Base-by-base conservation (phyloP, 2,329 filamentous ascomycete genomes). In the Phyllosticta citriasiana region DNA sequence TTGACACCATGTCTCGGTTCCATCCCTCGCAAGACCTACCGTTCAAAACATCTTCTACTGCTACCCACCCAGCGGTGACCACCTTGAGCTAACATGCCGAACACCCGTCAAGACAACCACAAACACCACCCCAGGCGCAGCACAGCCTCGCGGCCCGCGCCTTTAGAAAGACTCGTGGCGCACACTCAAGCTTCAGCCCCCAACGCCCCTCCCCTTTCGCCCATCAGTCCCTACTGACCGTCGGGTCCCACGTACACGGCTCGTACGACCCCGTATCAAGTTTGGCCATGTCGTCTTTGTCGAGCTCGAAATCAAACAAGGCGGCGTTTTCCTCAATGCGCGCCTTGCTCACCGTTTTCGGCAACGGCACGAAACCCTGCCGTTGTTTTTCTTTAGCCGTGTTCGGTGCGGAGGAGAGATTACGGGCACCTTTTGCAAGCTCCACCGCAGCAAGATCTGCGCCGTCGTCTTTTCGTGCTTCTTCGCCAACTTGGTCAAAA, bases 291-390 rank as follows among this genome's bases (percentile, higher is more conserved):
- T 87, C 84, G 60, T 82, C 80, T n/a, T 72, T 71, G 2, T 77
- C 75, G 27, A 87, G 73, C 69, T 82, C 79, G 65, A 87, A 87
- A 66, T 86, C 83, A 63, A 80, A 87, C 1, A 87, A 69, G 53
- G 80, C 70, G 1, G 77, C 75, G 65, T 87, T 87, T 70, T 86
- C 82, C 64, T 82, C 76, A 65, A 87, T 87, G 19, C 84, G 76
- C 9, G 77, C 76, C 2, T 80, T 79, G 0, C 82, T 86, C 19
- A 83, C 82, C 1, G 83, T 84, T 70, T 86, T 86, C 0, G 84
- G 84, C 25, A 87, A 73, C 14, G 84, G 83, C 30, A 86, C 80
- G 66, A 84, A 86, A 8, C 81, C 82, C 80, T 83, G 63, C 9
- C 8, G 33, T 19, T 9, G n/a, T 55, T 19, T 47, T 10, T 24